A percentile compares a stretch with the other conserved stretches of the same genome.
These are phyloP conservation scores for Penicillium palitans DNA, from an alignment of 2,329 filamentous ascomycete genomes.

Conservation along the genomic window DNA sequence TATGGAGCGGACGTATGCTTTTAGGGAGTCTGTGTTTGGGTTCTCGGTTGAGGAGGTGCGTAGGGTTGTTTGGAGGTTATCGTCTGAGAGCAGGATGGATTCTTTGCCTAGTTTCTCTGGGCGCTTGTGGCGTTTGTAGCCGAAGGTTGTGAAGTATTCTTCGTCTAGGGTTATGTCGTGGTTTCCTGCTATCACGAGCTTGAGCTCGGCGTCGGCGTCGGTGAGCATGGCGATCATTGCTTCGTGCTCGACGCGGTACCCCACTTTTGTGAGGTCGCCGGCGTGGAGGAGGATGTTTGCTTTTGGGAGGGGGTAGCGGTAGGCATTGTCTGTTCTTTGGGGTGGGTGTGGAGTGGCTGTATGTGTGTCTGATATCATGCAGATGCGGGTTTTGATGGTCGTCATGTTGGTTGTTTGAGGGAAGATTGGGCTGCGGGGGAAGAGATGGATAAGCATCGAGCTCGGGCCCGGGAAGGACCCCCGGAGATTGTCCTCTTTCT, in stretches of 20 bases:
- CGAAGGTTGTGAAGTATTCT: slow-evolving; percentile 45
- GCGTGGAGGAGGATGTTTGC: slow-evolving; percentile 59
- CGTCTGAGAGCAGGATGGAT: slow-evolving; percentile 23
- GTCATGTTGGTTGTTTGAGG: slow-evolving; percentile 13
- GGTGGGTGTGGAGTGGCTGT: slow-evolving; percentile 28
- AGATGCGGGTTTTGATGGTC: slow-evolving; percentile 42
- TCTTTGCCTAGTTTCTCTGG: slow-evolving; percentile 21
- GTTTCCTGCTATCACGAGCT: slow-evolving; percentile 64
- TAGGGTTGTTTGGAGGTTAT: slow-evolving; percentile 19
- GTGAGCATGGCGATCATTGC: slow-evolving; percentile 50
- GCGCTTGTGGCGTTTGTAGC: slow-evolving; percentile 31
- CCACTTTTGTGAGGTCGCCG: slow-evolving; percentile 59
- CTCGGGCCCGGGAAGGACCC: neutral
- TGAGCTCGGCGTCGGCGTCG: slow-evolving; percentile 54
- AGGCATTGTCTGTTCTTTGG: slow-evolving; percentile 27
- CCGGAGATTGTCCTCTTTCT: neutral
- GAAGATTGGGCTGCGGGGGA: slow-evolving; percentile 3
- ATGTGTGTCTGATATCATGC: slow-evolving; percentile 48
- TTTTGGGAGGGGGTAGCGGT: slow-evolving; percentile 48
- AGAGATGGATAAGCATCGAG: neutral
- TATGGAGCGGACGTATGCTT: slow-evolving; percentile 30
- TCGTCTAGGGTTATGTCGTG: slow-evolving; percentile 61
- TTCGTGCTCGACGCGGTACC: slow-evolving; percentile 50
- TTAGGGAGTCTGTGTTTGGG: slow-evolving; percentile 4
- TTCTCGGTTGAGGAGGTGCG: neutral